A percentile compares a stretch with the other conserved stretches of the same genome.
Conservation (phyloP, 371 early-diverging fungal genomes). For the Apophysomyces ossiformis region DNA sequence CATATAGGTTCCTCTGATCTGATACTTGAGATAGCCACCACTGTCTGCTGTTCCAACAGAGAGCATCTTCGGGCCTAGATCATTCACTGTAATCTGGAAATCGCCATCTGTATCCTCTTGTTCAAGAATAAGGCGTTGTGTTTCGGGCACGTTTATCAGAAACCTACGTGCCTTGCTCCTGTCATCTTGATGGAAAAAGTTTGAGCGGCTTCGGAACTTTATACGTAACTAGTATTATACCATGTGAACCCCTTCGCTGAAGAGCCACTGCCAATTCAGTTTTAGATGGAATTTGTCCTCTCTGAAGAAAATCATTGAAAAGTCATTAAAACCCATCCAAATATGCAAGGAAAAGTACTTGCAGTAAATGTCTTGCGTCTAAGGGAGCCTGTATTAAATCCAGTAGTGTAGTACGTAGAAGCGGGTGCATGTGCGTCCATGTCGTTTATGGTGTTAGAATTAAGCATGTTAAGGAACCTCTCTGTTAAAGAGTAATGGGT, state of each 20-base stretch:
- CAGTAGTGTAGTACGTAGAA: conserved; percentile 37
- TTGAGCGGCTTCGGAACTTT: not conserved
- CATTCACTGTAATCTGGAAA: conserved; percentile 86
- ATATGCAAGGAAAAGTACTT: not conserved
- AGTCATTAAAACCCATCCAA: too few relatives aligned
- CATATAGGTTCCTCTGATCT: conserved; percentile 88
- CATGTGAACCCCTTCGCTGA: conserved; percentile 2
- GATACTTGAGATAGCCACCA: conserved; percentile 75
- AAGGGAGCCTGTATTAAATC: conserved; percentile 25
- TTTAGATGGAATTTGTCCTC: too few relatives aligned
- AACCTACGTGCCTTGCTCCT: conserved; percentile 67
- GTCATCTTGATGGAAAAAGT: conserved; percentile 50
- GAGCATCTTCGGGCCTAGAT: conserved; percentile 84
- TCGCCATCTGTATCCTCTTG: conserved; percentile 94
- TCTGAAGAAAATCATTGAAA: too few relatives aligned
- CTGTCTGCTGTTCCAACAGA: conserved; percentile 78
- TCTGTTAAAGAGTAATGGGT: too few relatives aligned
- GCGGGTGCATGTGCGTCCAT: conserved; percentile 36
- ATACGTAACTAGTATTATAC: not conserved
- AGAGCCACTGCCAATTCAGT: not conserved
- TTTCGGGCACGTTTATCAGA: conserved; percentile 77
- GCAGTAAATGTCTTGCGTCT: not conserved
- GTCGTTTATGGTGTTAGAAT: conserved; percentile 1
- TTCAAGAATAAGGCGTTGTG: conserved; percentile 69
- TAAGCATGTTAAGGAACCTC: not conserved